Conservation (phyloP, 495 filamentous ascomycete genomes). For the Penicillium nucicola region DNA sequence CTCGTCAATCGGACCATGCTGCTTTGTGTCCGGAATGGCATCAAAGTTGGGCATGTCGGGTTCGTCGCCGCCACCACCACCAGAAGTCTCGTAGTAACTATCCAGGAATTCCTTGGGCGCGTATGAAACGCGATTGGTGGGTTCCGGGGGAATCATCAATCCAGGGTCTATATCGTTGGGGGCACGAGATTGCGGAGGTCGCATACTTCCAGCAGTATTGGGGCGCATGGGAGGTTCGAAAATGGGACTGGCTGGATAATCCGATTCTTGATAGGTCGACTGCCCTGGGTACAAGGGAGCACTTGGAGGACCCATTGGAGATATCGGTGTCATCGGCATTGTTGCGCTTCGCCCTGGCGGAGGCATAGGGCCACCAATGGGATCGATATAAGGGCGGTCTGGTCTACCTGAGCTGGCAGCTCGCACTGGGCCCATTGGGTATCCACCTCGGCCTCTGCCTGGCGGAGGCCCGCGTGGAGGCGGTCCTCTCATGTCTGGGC, state of each 20-base stretch:
- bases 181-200: slow-evolving; percentile 11
- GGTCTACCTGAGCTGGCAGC: slow-evolving; percentile 27
- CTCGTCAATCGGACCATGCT: slow-evolving; percentile 45
- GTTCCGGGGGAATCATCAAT: slow-evolving; percentile 13
- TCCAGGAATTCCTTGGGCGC: slow-evolving; percentile 36
- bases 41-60: slow-evolving; percentile 76
- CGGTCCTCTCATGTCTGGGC: slow-evolving; percentile 27
- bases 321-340: slow-evolving; percentile 24
- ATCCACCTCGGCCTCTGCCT: slow-evolving; percentile 18
- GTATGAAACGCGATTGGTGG: slow-evolving; percentile 22
- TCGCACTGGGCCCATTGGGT: slow-evolving; percentile 22
- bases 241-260: slow-evolving; percentile 15
- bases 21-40: slow-evolving; percentile 45
- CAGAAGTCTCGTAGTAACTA: slow-evolving; percentile 38
- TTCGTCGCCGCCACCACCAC: slow-evolving; percentile 30
- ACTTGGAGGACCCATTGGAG: slow-evolving; percentile 11
- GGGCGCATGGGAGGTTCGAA: slow-evolving; percentile 21
- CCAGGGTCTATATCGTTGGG: slow-evolving; percentile 13
- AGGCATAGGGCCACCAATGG: slow-evolving; percentile 27
- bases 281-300: slow-evolving; percentile 30
- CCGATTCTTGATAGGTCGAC: slow-evolving; percentile 29
- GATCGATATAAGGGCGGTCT: slow-evolving; percentile 24
- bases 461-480: slow-evolving; percentile 26
- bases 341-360: slow-evolving; percentile 37
- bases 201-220: slow-evolving; percentile 24